These are phyloP conservation scores for Acer saccharum DNA, from an alignment of 345 rosid species.

Conservation along the genomic window DNA sequence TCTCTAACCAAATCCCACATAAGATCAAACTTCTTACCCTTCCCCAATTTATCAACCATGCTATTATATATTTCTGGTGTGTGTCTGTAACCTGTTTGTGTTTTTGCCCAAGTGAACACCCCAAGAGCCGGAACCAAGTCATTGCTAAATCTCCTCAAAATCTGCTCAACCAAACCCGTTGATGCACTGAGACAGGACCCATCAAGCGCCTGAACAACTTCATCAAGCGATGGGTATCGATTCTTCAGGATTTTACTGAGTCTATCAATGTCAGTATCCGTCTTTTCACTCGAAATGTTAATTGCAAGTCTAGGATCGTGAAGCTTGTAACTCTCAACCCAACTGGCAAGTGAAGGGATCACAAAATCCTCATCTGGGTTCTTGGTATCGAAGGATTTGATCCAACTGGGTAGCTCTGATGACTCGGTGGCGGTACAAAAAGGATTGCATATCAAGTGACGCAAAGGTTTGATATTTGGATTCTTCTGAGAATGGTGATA, in stretches of 20 bases:
- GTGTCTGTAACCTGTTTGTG: slow-evolving; percentile 64
- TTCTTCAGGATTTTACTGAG: slow-evolving; percentile 49
- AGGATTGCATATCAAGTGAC: slow-evolving; percentile 24
- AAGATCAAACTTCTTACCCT: slow-evolving; percentile 49
- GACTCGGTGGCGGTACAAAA: slow-evolving; percentile 48
- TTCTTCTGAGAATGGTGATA: slow-evolving; percentile 14
- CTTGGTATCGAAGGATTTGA: slow-evolving; percentile 37
- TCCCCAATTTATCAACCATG: slow-evolving; percentile 77
- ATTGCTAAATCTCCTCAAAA: slow-evolving; percentile 62
- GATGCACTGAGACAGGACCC: slow-evolving; percentile 40
- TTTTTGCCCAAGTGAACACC: slow-evolving; percentile 79
- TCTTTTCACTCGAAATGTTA: slow-evolving; percentile 17
- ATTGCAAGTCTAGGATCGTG: slow-evolving; percentile 13
- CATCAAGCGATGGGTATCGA: slow-evolving; percentile 32
- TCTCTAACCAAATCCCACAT: slow-evolving; percentile 70
- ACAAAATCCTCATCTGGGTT: slow-evolving; percentile 61
- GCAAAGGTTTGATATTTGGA: slow-evolving; percentile 15
- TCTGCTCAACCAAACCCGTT: slow-evolving; percentile 44
- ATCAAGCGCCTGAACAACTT: slow-evolving; percentile 45
- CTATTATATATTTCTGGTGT: slow-evolving; percentile 43
- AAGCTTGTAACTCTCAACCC: slow-evolving; percentile 49
- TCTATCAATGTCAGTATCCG: slow-evolving; percentile 46
- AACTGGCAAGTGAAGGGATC: slow-evolving; percentile 69
- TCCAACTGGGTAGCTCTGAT: slow-evolving; percentile 75
- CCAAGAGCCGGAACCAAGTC: slow-evolving; percentile 65